Base-by-base conservation (phyloP, 257 asterid genomes). In the Gentiana dahurica region DNA sequence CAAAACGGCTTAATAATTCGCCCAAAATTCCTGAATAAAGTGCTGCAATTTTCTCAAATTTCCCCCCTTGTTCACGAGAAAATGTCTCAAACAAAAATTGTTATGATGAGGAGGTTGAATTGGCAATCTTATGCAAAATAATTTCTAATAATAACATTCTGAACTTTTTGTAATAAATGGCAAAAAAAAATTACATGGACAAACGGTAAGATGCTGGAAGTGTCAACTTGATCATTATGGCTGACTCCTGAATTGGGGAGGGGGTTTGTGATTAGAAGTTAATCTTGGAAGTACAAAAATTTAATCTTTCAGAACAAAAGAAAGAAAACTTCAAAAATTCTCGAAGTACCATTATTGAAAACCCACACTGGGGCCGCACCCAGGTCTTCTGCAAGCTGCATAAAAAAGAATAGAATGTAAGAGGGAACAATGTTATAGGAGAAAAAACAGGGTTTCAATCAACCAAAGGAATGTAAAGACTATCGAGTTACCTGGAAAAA, bases 321-420 rank as follows among this genome's bases (percentile, higher is more conserved):
- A n/a, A 54, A 54, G 5, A 1, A n/a, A 47, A 43, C 4, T 8
- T 49, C 55, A 38, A 54, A 43, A 68, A 64, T 49, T 41, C 48
- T 6, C n/a, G 54, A 53, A 54, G n/a, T 44, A 88, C 99, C 99
- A 35, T 92, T 92, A 79, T 92, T 92, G 76, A 92, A 92, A 46
- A 88, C 99, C 99, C 99, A 88, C 51, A 92, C 68, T 34, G 97
- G 99, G 61, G 66, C 36, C 55, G 97, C 70, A 41, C 81, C 99
- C 69, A 92, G 79, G 81, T 92, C 97, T 75, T 92, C 97, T 0
- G 97, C 95, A 57, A 92, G 99, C 99, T 92, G 89, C 73, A 70
- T 53, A 62, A 57, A 60, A 53, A 8, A 34, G 47, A 49, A 39
- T n/a, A 60, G 50, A 34, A 33, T 36, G 61, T 13, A 48, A 49